Conservation (phyloP, 208 protist species). For the Angomonas desouzai region DNA sequence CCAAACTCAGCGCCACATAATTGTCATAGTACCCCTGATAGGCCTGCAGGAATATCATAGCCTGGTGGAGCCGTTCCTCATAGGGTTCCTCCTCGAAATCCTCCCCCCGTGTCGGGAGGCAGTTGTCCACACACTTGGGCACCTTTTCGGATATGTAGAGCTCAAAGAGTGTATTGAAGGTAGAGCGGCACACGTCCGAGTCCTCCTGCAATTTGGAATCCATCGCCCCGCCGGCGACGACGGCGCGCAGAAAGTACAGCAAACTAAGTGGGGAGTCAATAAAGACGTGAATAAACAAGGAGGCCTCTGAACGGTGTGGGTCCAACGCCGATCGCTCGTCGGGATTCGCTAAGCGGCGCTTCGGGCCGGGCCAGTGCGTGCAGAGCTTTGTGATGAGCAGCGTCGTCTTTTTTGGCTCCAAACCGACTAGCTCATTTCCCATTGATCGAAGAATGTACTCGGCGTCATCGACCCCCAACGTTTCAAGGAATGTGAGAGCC, state of each 20-base stretch:
- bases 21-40: constrained; percentile 77
- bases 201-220: constrained; percentile 27
- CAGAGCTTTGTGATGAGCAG: constrained; percentile 64
- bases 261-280: constrained; percentile 86
- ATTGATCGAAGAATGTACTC: constrained; percentile 80
- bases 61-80: constrained; percentile 43
- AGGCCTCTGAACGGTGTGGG: constrained; percentile 57
- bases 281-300: constrained; percentile 87
- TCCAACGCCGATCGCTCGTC: neutral
- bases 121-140: neutral
- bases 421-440: constrained; percentile 70
- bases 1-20: constrained; percentile 89
- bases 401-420: constrained; percentile 47
- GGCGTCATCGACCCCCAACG: constrained; percentile 76
- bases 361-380: constrained; percentile 59
- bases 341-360: constrained; percentile 20
- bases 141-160: constrained; percentile 84
- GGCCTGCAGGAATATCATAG: constrained; percentile 50
- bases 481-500: constrained; percentile 70
- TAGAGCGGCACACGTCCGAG: constrained; percentile 13
- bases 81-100: constrained; percentile 45
- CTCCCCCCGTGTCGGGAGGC: neutral
- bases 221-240: constrained; percentile 53
- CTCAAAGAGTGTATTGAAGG: constrained; percentile 95
- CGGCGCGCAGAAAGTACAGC: constrained; percentile 89